Percentiles rank a stretch among this genome's conserved stretches.
Evolutionary conservation across 2,329 filamentous ascomycete species (phyloP).

Genomic region (Paracamarosporium sp.): DNA sequence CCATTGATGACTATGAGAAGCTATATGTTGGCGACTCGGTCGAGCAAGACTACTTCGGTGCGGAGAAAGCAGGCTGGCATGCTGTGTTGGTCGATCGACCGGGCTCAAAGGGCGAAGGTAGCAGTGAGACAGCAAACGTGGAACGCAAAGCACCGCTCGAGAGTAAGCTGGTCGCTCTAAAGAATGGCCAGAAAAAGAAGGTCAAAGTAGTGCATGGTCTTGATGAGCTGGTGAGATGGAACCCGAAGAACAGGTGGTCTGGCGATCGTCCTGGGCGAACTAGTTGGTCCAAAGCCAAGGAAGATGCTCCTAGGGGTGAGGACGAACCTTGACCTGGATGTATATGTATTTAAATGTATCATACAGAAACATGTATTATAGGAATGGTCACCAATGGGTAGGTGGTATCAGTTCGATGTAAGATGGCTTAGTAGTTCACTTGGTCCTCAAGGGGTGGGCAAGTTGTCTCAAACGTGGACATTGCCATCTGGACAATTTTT

Average conservation of each 20-base stretch:
- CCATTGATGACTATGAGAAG: constrained; percentile 42
- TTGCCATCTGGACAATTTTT: no score
- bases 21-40: constrained; percentile 64
- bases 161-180: not conserved
- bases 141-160: not conserved
- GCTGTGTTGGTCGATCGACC: constrained; percentile 51
- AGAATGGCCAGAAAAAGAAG: not conserved
- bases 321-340: not conserved
- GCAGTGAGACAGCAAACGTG: not conserved
- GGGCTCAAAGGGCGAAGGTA: not conserved
- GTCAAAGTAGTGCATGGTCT: not conserved
- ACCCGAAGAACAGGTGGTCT: not conserved
- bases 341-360: no score
- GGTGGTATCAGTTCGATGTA: no score
- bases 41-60: constrained; percentile 59
- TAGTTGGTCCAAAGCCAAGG: not conserved
- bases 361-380: no score
- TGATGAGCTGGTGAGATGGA: not conserved
- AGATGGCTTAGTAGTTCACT: no score
- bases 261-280: not conserved
- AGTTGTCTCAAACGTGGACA: no score
- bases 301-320: not conserved
- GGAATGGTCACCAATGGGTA: no score
- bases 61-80: constrained; percentile 56
- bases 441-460: no score